phyloP scores from a whole-genome alignment of 768 basidiomycete species.

The Russula lepida region DNA sequence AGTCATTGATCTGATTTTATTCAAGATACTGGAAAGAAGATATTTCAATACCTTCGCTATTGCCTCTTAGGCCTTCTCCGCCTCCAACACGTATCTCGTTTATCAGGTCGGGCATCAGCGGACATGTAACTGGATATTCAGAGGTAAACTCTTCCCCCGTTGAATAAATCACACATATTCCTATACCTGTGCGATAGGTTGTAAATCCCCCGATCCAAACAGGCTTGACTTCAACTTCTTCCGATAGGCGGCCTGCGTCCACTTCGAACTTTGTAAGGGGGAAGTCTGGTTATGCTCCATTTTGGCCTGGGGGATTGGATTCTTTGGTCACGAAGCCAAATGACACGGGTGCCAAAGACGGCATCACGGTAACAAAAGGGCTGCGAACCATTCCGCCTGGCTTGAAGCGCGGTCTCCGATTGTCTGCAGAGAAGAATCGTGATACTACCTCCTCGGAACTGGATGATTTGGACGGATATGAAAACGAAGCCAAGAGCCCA shows the following conservation, averaged over 20 bases:
- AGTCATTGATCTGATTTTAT: conserved; percentile 7
- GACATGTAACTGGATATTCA: conserved; percentile 69
- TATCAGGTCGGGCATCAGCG: conserved; percentile 70
- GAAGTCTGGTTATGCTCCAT: conserved; percentile 88
- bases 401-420: conserved; percentile 66
- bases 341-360: conserved; percentile 20
- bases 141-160: conserved; percentile 44
- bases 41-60: conserved; percentile 52
- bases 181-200: conserved; percentile 34
- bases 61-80: conserved; percentile 58
- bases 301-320: conserved; percentile 89
- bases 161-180: neutral
- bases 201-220: conserved; percentile 48
- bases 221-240: conserved; percentile 76
- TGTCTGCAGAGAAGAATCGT: conserved; percentile 49
- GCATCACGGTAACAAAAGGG: conserved; percentile 33
- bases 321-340: conserved; percentile 33
- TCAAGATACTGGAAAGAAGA: conserved; percentile 65
- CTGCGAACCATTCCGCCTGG: conserved; percentile 76
- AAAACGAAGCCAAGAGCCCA: neutral
- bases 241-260: conserved; percentile 77
- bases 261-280: conserved; percentile 82
- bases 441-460: conserved; percentile 36
- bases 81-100: conserved; percentile 69
- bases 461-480: conserved; percentile 17